phyloP scores from a whole-genome alignment of 345 rosid genomes.

The Gossypium anomalum region DNA sequence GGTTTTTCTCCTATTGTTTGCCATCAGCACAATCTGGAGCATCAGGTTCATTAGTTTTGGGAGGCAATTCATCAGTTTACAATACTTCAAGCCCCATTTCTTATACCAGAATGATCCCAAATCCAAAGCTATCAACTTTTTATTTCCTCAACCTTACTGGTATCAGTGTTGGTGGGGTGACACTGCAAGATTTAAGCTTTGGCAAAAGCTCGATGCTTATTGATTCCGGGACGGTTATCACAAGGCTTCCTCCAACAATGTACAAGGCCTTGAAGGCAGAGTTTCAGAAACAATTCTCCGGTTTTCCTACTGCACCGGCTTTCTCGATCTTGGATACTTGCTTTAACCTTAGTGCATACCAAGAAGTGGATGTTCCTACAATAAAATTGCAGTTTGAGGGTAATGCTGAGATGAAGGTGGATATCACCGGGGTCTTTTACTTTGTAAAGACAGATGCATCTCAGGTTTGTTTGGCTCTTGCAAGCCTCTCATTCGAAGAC shows the following conservation, averaged over 20 bases:
- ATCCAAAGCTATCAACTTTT: constrained; percentile 59
- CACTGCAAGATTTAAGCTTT: constrained; percentile 35
- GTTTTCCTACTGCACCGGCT: constrained; percentile 62
- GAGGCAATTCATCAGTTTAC: constrained; percentile 50
- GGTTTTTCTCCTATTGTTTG: constrained; percentile 84
- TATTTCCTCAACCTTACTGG: constrained; percentile 80
- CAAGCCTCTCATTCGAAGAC: constrained; percentile 64
- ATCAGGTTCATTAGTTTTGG: constrained; percentile 74
- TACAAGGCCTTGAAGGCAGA: constrained; percentile 64
- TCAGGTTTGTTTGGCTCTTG: constrained; percentile 78
- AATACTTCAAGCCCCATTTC: constrained; percentile 58
- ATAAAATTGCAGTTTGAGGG: constrained; percentile 57
- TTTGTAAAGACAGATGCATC: constrained; percentile 69
- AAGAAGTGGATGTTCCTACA: constrained; percentile 61
- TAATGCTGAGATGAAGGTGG: constrained; percentile 50
- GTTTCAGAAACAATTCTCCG: constrained; percentile 63
- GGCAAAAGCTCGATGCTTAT: constrained; percentile 47
- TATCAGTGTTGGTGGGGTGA: constrained; percentile 53
- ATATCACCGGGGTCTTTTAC: constrained; percentile 69
- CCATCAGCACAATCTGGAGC: constrained; percentile 56
- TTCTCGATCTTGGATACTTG: constrained; percentile 81
- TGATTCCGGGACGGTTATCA: constrained; percentile 85
- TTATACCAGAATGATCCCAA: constrained; percentile 56
- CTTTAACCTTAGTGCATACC: constrained; percentile 67
- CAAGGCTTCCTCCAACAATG: constrained; percentile 72